Base-by-base conservation (phyloP, 495 filamentous ascomycete species). In the Penicillium silybi region DNA sequence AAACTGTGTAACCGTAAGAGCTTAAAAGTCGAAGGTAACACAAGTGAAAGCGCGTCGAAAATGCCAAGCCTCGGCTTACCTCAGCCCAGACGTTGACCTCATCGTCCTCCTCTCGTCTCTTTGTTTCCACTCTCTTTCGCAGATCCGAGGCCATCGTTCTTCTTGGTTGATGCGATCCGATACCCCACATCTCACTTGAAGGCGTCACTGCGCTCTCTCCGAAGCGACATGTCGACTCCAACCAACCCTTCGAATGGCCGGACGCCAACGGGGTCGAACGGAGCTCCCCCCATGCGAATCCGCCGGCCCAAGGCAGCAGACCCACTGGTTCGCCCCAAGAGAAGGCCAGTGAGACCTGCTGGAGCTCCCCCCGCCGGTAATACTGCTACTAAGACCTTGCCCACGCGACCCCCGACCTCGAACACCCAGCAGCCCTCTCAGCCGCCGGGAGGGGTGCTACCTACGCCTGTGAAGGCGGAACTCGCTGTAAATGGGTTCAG, bases 291-390 rank as follows among this genome's bases (percentile, higher is more conserved):
- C 5, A 68, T 70, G 67, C 63, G 63, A 39, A 73, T 76, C 38
- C 72, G 73, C 23, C 69, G 72, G 20, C 78, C 76, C 22, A 79
- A 76, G 53, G 67, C 70, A 43, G 81, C 77, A 54, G 85, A 93
- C 59, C 87, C 88, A 2, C 69, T 90, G 15, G 81, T 88, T 18
- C 76, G 85, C 47, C 79, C 82, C 20, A 88, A 87, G 63, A 82
- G 76, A 52, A 69, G 60, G 42, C 65, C 66, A 23, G 43, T 56
- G n/a, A 71, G 57, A 32, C 65, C 75, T 44, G 38, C 67, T 9
- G 62, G 55, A 45, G 46, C 59, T 41, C 25, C 57, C 4, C 48
- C 60, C 3, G 57, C 51, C 11, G 61, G 48, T 29, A 45, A 52
- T 23, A 42, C 26, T 44, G 53, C 65, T 18, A 44, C 44, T 9